Percentiles rank a stretch among this genome's conserved stretches.
These are phyloP conservation scores for Quercus bicolor DNA, from an alignment of 306 rosid species.

Conservation along the genomic window DNA sequence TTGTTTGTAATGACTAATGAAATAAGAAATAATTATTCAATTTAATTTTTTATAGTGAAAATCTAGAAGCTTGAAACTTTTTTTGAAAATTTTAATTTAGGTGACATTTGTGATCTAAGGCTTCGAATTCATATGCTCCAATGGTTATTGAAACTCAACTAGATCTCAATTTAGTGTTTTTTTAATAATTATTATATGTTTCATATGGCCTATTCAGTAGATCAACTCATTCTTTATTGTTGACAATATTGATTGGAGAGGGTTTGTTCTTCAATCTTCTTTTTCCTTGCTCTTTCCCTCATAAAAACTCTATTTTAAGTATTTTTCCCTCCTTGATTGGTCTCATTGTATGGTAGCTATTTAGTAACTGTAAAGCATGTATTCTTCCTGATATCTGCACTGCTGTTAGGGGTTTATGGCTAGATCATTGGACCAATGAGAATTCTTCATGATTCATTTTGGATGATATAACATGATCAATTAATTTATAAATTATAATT, in stretches of 20 bases:
- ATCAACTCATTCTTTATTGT: neutral
- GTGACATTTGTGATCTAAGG: neutral
- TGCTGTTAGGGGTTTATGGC: neutral
- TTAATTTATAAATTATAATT: neutral
- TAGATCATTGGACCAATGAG: neutral
- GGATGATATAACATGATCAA: neutral
- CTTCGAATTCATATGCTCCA: neutral
- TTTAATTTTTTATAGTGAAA: neutral
- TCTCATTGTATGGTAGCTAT: neutral
- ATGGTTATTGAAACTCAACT: neutral
- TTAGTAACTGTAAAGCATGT: neutral
- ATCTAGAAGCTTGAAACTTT: neutral
- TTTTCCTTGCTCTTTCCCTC: neutral
- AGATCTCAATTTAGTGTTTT: neutral
- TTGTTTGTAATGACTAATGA: no score
- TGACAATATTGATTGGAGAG: neutral
- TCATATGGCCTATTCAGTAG: neutral
- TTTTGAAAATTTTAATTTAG: neutral
- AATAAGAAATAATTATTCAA: no score
- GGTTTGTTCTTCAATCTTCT: neutral
- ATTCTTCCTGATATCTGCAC: neutral
- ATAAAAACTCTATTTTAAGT: neutral
- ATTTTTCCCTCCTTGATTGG: neutral
- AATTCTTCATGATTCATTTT: neutral
- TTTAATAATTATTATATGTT: neutral